phyloP scores from a whole-genome alignment of 495 filamentous ascomycete genomes.

The Tuber melanosporum region DNA sequence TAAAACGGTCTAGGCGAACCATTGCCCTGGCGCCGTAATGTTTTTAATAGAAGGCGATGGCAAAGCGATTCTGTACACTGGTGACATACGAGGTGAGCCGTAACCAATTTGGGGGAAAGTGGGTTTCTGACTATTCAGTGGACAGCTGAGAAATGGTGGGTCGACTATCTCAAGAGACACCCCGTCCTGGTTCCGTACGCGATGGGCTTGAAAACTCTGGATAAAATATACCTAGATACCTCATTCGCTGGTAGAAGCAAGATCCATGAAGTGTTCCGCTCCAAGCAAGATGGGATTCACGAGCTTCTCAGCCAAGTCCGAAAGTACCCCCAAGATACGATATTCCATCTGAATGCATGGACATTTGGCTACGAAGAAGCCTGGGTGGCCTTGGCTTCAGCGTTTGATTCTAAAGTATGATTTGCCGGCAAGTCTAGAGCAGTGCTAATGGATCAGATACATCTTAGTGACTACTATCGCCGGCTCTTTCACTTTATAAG shows the following conservation, averaged over 20 bases:
- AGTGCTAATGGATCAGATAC: constrained; percentile 51
- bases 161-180: constrained; percentile 58
- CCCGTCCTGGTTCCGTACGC: constrained; percentile 72
- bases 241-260: constrained; percentile 57
- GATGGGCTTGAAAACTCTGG: constrained; percentile 57
- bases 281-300: constrained; percentile 64
- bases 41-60: constrained; percentile 76
- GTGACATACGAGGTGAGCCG: constrained; percentile 71
- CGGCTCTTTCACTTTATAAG: constrained; percentile 63
- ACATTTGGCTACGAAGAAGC: constrained; percentile 82
- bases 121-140: neutral
- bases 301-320: constrained; percentile 67
- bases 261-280: constrained; percentile 51
- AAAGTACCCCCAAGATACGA: constrained; percentile 64
- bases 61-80: constrained; percentile 80
- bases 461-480: constrained; percentile 75
- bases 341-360: constrained; percentile 84
- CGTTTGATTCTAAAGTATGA: constrained; percentile 58
- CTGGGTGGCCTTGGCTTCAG: constrained; percentile 72
- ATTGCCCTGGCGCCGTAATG: constrained; percentile 88
- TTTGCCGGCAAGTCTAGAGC: neutral
- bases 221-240: constrained; percentile 82
- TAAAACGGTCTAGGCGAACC: constrained; percentile 55
- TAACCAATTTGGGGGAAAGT: neutral
- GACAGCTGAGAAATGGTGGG: constrained; percentile 62